Evolutionary conservation across 2,329 filamentous ascomycete genomes (phyloP), one percentile per base, ranked within the genome.

Genomic region (Fusarium tjaetaba): DNA sequence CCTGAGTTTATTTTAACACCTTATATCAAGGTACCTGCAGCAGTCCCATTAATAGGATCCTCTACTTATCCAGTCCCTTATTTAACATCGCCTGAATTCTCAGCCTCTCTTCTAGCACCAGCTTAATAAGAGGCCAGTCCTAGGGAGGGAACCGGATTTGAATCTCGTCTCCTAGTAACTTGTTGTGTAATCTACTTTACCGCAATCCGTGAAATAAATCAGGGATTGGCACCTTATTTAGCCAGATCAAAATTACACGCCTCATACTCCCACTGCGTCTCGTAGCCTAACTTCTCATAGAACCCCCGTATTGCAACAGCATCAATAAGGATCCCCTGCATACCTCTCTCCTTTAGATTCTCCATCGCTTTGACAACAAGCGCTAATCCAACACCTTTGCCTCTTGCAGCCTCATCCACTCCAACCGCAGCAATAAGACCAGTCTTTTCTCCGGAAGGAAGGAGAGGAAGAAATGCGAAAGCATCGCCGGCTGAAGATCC

Each of bases 361-460:
- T 77, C 72, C 49, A 78, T 74, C 0, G 76, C 76, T 32, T 61
- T 77, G 3, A 77, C 65, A 11, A 78, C 61, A 4, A 78, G 57
- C 0, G 76, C 76, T 24, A 76, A 4, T 0, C 76, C 76, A 8
- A 78, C 48, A 0, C 76, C 76, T 8, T 76, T 76, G 0, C 76
- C 76, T 59, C 76, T 72, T 1, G 42, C 62, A 0, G 58, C 67
- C 28, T 77, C 58, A 28, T 78, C 76, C 0, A 78, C 63, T 2
- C 76, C 76, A 1, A 78, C 76, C 8, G 76, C 76, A 6, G 70
- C 69, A 28, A 78, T 72, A 0, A 78, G 41, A 1, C 76, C 76
- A 0, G 76, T 77, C 42, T 72, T 77, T 0, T 78, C 61, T 1
- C 61, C 65, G 0, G 76, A 70, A 0, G 74, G 75, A 8, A 68